These are phyloP conservation scores for Fraxinus ornus DNA, from an alignment of 305 asterid species.

Conservation along the genomic window DNA sequence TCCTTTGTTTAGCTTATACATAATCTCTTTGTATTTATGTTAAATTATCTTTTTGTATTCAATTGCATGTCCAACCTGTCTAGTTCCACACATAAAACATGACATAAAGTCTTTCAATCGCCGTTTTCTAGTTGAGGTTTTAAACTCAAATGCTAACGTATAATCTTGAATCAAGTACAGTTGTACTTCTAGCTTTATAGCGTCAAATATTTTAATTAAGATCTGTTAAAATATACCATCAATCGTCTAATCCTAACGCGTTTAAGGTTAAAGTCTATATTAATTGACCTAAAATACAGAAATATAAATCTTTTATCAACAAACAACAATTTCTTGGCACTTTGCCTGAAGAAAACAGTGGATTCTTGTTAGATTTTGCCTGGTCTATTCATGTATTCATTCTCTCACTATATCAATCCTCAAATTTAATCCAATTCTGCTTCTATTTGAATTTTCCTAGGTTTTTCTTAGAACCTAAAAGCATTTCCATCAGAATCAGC, in stretches of 20 bases:
- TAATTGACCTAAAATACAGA: neutral
- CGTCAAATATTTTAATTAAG: conserved; percentile 23
- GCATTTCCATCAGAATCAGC: conserved; percentile 3
- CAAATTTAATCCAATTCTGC: neutral
- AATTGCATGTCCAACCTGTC: neutral
- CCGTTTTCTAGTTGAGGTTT: conserved; percentile 28
- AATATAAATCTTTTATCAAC: conserved; percentile 7
- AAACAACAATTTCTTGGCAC: conserved; percentile 21
- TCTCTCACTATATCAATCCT: neutral
- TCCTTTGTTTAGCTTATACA: too few relatives aligned
- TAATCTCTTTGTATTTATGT: too few relatives aligned
- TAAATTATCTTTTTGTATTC: too few relatives aligned
- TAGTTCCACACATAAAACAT: neutral
- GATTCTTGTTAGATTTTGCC: neutral
- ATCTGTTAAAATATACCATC: neutral
- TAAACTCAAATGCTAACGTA: neutral
- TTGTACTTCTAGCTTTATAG: conserved; percentile 33
- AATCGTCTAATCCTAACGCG: conserved; percentile 17
- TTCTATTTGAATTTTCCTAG: neutral
- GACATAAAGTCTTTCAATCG: conserved; percentile 22
- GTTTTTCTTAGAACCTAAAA: neutral
- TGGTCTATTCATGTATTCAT: conserved; percentile 5
- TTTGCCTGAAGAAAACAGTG: neutral
- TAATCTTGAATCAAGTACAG: neutral
- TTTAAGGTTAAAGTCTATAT: neutral